Base-by-base conservation (phyloP, 2,329 filamentous ascomycete genomes). In the Xylariaceae sp. region DNA sequence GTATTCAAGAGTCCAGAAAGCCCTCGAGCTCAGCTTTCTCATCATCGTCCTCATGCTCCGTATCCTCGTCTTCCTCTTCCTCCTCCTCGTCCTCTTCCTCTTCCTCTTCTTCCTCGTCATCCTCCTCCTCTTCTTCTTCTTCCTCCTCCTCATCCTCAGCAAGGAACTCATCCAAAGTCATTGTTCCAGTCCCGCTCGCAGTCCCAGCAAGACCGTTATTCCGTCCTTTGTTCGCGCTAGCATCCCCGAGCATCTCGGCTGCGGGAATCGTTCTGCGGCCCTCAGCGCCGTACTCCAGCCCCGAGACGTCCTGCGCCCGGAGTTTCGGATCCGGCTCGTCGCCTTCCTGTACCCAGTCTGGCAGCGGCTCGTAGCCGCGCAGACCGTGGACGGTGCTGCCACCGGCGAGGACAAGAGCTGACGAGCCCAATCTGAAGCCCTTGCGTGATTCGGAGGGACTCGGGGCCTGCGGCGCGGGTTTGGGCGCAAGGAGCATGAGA, bases 161-260 rank as follows among this genome's bases (percentile, higher is more conserved):
- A 58, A 97, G 78, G 92, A 94, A 97, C 72, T 96, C 91, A 76
- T 97, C 92, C 63, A 99, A 76, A 17, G 88, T 90, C 81, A 96
- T 96, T 47, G 85, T 84, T 9, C 74, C 78, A 53, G 86, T 86
- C 4, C 75, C 74, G 13, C 69, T 61, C 11, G 56, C 57, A 4
- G 68, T 62, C 11, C 53, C 54, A 5, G 68, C 63, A 8, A 75
- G 64, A 0, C 77, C 83, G 69, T 86, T 86, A 11, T 76, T 73
- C 67, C 76, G 82, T 45, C 59, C 61, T 18, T 66, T 42, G 4
- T 42, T 65, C 7, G 69, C 61, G 15, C 74, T 76, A 1, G 81
- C 83, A 18, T 82, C 82, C 65, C 90, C 88, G 49, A 92, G 74
- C 68, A 77, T 82, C 62, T 87, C 83, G 0, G 82, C 81, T 0